These are phyloP conservation scores for Chaetomium sp. DNA, from an alignment of 2,329 filamentous ascomycete species.

Conservation along the genomic window DNA sequence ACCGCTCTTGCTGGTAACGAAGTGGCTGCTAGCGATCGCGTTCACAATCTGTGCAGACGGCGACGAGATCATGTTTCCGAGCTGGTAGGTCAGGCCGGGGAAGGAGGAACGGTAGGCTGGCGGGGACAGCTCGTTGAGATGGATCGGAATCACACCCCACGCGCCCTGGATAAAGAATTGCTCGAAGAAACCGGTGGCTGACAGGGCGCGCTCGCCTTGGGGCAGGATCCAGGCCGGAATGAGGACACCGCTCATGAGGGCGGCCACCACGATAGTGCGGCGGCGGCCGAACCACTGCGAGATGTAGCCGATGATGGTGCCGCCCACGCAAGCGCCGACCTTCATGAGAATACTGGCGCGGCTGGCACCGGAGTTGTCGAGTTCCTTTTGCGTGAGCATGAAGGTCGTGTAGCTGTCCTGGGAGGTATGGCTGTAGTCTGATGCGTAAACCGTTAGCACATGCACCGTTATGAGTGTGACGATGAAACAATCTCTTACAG, in stretches of 20 bases:
- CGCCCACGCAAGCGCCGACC: slow-evolving; percentile 67
- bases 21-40: slow-evolving; percentile 58
- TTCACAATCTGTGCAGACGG: slow-evolving; percentile 73
- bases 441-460: slow-evolving; percentile 32
- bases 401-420: slow-evolving; percentile 81
- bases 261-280: slow-evolving; percentile 56
- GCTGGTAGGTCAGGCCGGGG: slow-evolving; percentile 65
- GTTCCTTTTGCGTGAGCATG: slow-evolving; percentile 65
- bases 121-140: slow-evolving; percentile 67
- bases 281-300: slow-evolving; percentile 72
- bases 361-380: slow-evolving; percentile 56
- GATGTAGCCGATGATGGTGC: slow-evolving; percentile 65
- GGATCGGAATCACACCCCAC: slow-evolving; percentile 64
- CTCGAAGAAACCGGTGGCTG: slow-evolving; percentile 61
- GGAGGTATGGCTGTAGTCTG: slow-evolving; percentile 64
- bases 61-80: slow-evolving; percentile 68
- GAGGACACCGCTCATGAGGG: slow-evolving; percentile 52
- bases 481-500: slow-evolving; percentile 25
- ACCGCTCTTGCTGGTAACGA: slow-evolving; percentile 49
- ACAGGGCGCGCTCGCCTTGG: slow-evolving; percentile 50
- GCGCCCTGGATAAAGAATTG: slow-evolving; percentile 63
- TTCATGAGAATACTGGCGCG: slow-evolving; percentile 80
- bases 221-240: slow-evolving; percentile 68
- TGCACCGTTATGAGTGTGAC: not conserved
- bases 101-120: slow-evolving; percentile 65